phyloP scores from a whole-genome alignment of 1,284 basidiomycete species.

The Irpex rosettiformis region DNA sequence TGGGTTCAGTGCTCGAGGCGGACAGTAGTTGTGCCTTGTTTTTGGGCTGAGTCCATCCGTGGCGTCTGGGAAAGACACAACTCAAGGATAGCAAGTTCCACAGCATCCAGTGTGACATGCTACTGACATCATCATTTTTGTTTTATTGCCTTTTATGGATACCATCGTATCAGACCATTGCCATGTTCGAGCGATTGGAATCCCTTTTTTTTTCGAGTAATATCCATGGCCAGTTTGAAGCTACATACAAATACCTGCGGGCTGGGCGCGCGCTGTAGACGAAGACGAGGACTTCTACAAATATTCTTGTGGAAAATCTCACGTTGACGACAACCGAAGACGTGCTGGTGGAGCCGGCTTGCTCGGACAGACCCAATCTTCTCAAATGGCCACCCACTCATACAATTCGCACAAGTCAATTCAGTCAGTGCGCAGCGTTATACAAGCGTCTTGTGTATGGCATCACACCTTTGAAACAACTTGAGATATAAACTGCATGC shows the following conservation, averaged over 20 bases:
- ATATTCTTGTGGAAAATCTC: background rate
- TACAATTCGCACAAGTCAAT: background rate
- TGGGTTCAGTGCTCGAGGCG: no score
- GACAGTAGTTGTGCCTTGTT: no score
- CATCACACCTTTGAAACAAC: no score
- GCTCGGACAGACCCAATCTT: background rate
- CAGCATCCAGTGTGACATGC: background rate
- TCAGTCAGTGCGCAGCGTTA: no score
- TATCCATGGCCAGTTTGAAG: no score
- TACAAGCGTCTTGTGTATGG: no score
- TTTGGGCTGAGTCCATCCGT: no score
- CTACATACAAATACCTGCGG: no score
- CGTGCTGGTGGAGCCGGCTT: background rate
- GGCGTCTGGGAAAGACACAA: background rate
- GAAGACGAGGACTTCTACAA: background rate
- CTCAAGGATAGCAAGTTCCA: no score
- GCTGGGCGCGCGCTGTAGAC: no score
- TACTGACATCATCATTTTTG: background rate
- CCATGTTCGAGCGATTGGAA: background rate
- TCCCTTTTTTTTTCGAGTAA: no score
- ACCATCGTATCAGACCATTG: background rate
- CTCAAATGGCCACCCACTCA: background rate
- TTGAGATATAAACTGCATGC: no score
- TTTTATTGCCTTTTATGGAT: background rate
- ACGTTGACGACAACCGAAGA: background rate